Evolutionary conservation across 2,329 filamentous ascomycete genomes (phyloP), one percentile per base, ranked within the genome.

Genomic region (Fusarium goolgardi): DNA sequence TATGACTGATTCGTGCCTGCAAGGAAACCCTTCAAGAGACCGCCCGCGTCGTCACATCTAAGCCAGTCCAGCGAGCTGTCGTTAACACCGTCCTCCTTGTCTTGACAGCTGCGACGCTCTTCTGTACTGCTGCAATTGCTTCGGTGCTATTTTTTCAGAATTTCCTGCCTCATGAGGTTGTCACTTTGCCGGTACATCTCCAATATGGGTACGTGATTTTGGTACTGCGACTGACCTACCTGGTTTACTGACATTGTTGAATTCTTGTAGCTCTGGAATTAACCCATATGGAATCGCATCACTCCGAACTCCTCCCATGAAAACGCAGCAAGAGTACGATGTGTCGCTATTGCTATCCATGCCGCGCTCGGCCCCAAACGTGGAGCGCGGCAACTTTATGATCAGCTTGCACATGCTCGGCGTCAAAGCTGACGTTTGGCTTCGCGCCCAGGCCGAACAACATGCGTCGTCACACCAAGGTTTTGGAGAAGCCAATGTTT

Each of bases 311-410:
- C 77, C 81, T 18, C 83, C 86, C 46, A 81, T 96, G 65, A 88
- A 91, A 69, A 83, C 88, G 20, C 84, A 87, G 46, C 95, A 97
- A 77, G 85, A 90, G 47, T 99, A 99, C 83, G 94, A 98, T 77
- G 86, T 99, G 41, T 85, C 86, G 7, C 84, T 98, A 2, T 83
- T 88, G 23, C 84, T 99, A 32, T 85, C 87, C 5, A 83, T 99
- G 66, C 96, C 96, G 20, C 89, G 90, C 40, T 96, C 93, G 4
- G 89, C 88, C 0, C 79, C 84, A 3, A 99, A 99, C 74, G 80
- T 91, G 23, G 86, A 86, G 3, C 86, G 87, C 16, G 96, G 96
- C 29, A 98, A 98, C 80, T 98, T 97, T 83, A 99, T 99, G 96
- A 82, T 98, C 20, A 90, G 92, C 46, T 81, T 97, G 18, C 86